Percentiles rank a stretch among this genome's conserved stretches.
Conservation (phyloP, 1,284 basidiomycete species). For the Cryptococcus sp. region DNA sequence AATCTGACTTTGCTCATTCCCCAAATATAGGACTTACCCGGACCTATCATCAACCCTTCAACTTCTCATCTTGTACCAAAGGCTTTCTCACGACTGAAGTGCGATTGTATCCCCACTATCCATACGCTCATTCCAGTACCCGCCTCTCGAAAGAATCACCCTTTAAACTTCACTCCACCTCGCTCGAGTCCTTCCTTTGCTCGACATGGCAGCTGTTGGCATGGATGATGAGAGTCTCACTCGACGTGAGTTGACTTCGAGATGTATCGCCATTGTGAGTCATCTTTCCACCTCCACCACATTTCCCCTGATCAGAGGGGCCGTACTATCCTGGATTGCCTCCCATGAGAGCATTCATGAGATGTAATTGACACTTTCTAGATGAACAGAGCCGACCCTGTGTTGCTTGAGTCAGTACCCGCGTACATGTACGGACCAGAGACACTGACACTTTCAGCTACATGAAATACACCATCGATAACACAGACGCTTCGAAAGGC, state of each 20-base stretch:
- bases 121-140: too few relatives aligned
- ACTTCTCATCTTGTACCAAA: too few relatives aligned
- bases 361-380: conserved; percentile 5
- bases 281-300: background rate
- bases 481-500: conserved; percentile 73
- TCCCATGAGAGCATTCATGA: background rate
- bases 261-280: conserved; percentile 78
- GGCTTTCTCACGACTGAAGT: too few relatives aligned
- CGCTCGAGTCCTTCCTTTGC: background rate
- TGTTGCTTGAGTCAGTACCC: conserved; percentile 58
- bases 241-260: conserved; percentile 77
- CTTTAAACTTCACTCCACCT: background rate
- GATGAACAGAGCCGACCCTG: conserved; percentile 93
- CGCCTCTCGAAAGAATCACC: too few relatives aligned
- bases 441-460: conserved; percentile 52
- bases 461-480: conserved; percentile 93
- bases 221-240: conserved; percentile 35
- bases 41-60: background rate
- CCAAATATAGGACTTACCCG: background rate
- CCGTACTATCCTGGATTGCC: background rate
- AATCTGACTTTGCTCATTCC: background rate
- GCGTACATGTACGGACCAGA: too few relatives aligned
- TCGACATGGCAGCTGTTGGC: conserved; percentile 31
- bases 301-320: background rate
- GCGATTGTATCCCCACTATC: background rate